Conservation (phyloP, 495 filamentous ascomycete species). For the Cenococcum geophilum region DNA sequence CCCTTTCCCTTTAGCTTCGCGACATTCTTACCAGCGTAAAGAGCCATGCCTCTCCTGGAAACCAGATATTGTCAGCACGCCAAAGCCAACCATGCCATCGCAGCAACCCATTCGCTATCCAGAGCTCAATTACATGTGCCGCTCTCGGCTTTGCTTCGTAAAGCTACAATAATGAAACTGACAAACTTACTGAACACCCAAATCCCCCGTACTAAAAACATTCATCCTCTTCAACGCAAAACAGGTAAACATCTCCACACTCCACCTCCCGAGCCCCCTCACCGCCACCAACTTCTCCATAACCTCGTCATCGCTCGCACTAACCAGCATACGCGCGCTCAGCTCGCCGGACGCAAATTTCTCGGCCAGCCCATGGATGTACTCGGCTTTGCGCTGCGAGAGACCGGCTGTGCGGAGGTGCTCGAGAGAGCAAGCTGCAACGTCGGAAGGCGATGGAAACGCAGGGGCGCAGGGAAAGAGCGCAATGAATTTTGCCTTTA, state of each 20-base stretch:
- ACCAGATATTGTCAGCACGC: neutral
- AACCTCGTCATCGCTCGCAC: slow-evolving; percentile 79
- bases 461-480: slow-evolving; percentile 52
- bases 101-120: neutral
- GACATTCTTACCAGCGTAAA: slow-evolving; percentile 76
- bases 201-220: slow-evolving; percentile 85
- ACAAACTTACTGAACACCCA: slow-evolving; percentile 74
- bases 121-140: neutral
- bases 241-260: slow-evolving; percentile 83
- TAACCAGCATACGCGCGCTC: slow-evolving; percentile 63
- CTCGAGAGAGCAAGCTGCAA: slow-evolving; percentile 53
- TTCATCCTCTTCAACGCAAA: slow-evolving; percentile 89
- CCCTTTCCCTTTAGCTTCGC: slow-evolving; percentile 72
- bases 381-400: slow-evolving; percentile 90
- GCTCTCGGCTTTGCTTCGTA: no score
- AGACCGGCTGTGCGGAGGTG: slow-evolving; percentile 76
- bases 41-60: slow-evolving; percentile 73
- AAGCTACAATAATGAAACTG: slow-evolving; percentile 7
- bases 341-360: slow-evolving; percentile 73
- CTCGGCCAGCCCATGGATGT: slow-evolving; percentile 74
- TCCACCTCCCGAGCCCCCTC: slow-evolving; percentile 81
- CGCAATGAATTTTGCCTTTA: slow-evolving; percentile 75
- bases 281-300: slow-evolving; percentile 76
- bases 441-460: slow-evolving; percentile 75
- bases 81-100: neutral